Conservation (phyloP, 805 yeast species). For the Hanseniaspora singularis region DNA sequence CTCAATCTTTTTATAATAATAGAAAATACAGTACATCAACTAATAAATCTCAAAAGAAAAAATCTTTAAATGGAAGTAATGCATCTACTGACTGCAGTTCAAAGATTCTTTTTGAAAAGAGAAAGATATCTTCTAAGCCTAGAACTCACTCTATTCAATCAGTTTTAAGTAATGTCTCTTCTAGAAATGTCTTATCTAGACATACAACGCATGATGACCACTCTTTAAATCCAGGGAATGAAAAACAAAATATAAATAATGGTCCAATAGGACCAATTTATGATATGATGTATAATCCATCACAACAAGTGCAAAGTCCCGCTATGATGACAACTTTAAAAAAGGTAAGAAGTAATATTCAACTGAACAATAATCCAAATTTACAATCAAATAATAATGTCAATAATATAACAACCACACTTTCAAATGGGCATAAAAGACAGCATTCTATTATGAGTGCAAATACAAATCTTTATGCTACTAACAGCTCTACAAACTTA, state of each 20-base stretch:
- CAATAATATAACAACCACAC: neutral
- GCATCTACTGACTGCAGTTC: conserved; percentile 17
- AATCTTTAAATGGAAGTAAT: conserved; percentile 16
- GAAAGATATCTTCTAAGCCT: conserved; percentile 46
- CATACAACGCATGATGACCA: conserved; percentile 4
- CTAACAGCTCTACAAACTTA: neutral
- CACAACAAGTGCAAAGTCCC: conserved; percentile 33
- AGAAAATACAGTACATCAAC: neutral
- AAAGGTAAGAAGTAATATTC: conserved; percentile 12
- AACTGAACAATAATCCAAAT: neutral
- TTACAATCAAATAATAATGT: conserved; percentile 16
- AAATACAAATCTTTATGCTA: neutral
- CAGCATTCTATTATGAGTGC: conserved; percentile 5
- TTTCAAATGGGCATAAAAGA: conserved; percentile 9
- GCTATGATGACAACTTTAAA: conserved; percentile 30
- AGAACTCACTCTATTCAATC: conserved; percentile 33
- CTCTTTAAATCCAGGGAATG: conserved; percentile 48
- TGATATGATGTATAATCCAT: conserved; percentile 21
- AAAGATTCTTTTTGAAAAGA: conserved; percentile 36
- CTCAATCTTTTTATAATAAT: neutral
- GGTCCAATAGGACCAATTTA: conserved; percentile 13
- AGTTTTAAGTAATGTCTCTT: conserved; percentile 47
- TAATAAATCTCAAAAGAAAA: conserved; percentile 12
- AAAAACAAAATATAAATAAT: conserved; percentile 21
- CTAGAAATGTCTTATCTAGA: conserved; percentile 45